phyloP scores from a whole-genome alignment of 169 alveolate species.

The Plasmodium gaboni region DNA sequence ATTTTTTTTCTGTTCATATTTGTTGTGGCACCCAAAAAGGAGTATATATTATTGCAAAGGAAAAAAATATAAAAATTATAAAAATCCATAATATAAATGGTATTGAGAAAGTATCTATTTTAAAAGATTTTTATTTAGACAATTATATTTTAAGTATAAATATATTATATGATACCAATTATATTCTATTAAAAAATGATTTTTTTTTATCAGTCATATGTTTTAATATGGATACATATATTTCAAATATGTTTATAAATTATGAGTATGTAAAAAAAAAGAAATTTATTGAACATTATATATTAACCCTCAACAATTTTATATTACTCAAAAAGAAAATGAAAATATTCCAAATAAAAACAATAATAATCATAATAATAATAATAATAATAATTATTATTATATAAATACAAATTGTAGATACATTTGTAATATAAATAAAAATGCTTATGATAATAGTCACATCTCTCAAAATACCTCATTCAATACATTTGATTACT shows the following conservation, averaged over 20 bases:
- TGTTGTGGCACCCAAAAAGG: constrained; percentile 10
- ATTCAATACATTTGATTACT: not conserved
- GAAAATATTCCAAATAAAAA: no score
- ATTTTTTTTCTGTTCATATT: constrained; percentile 14
- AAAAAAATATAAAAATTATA: constrained; percentile 55
- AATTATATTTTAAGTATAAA: constrained; percentile 31
- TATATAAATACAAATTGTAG: no score
- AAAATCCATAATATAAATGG: constrained; percentile 50
- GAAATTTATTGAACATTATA: constrained; percentile 21
- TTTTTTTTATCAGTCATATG: constrained; percentile 37
- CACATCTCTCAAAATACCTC: not conserved
- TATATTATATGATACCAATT: constrained; percentile 10
- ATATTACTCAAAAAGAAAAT: constrained; percentile 13
- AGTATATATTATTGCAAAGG: constrained; percentile 18
- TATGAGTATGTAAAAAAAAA: not conserved
- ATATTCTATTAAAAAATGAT: not conserved
- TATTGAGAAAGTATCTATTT: constrained; percentile 26
- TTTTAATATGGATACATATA: not conserved
- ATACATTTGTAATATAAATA: no score
- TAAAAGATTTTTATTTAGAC: constrained; percentile 10
- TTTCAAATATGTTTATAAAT: no score
- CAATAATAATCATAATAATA: no score
- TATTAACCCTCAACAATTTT: constrained; percentile 29
- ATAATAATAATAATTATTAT: no score
- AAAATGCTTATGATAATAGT: not conserved